Evolutionary conservation across 768 basidiomycete genomes (phyloP).

Genomic region (Lactarius trivialis): DNA sequence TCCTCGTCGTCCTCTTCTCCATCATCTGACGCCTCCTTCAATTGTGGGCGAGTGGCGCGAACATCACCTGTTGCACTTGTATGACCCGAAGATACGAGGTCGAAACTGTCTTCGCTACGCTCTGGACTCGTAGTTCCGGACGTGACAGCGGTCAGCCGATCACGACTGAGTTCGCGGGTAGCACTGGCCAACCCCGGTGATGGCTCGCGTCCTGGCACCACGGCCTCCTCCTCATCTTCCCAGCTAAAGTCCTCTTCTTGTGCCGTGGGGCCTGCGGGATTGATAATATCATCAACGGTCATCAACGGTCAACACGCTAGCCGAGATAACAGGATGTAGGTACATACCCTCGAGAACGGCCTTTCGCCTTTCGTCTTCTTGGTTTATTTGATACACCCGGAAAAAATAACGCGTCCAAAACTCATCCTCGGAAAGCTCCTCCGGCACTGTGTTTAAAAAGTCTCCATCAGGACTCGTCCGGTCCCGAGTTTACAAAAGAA

Average conservation of each 20-base stretch:
- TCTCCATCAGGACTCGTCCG: background rate
- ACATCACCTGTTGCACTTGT: constrained; percentile 25
- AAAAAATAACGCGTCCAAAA: constrained; percentile 94
- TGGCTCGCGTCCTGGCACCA: constrained; percentile 8
- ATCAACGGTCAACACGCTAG: background rate
- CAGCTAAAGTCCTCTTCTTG: constrained; percentile 87
- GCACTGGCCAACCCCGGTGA: background rate
- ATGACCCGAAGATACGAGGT: constrained; percentile 31
- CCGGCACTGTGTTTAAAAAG: constrained; percentile 50
- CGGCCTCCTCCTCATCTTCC: constrained; percentile 88
- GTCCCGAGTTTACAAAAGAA: background rate
- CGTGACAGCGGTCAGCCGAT: constrained; percentile 19
- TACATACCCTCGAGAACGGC: constrained; percentile 62
- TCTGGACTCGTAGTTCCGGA: constrained; percentile 27
- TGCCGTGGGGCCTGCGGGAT: constrained; percentile 44
- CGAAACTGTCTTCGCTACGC: constrained; percentile 34
- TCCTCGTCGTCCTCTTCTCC: constrained; percentile 9
- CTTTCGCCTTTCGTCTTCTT: constrained; percentile 75
- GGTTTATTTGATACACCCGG: constrained; percentile 71
- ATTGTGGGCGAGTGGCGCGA: background rate
- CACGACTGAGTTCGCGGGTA: background rate
- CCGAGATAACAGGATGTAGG: background rate
- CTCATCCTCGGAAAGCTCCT: constrained; percentile 48
- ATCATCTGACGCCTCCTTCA: constrained; percentile 7
- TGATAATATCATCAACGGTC: constrained; percentile 3